Evolutionary conservation across 495 filamentous ascomycete species (phyloP).

Genomic region (Annulohypoxylon bovei): DNA sequence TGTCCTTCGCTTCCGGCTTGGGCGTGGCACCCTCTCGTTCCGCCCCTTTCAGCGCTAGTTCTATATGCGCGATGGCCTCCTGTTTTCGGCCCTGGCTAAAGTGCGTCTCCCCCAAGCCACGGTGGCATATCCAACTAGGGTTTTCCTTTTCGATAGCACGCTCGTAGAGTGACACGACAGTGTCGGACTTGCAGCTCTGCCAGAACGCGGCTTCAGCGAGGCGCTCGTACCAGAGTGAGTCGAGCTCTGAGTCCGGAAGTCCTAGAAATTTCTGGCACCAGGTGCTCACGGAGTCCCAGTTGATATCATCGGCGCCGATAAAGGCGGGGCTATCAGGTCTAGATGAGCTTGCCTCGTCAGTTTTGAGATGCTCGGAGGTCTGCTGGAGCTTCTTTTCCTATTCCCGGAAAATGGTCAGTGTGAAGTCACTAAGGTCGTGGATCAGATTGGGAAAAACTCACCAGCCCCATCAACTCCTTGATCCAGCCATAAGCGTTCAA

Average conservation of each 20-base stretch:
- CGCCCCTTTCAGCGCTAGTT: neutral
- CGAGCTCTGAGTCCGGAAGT: neutral
- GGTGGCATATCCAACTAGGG: neutral
- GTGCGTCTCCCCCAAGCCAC: neutral
- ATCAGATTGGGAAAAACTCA: neutral
- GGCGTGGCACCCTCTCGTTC: neutral
- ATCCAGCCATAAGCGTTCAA: neutral
- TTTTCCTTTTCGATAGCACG: conserved; percentile 4
- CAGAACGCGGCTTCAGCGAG: neutral
- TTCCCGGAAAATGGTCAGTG: neutral
- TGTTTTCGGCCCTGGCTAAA: neutral
- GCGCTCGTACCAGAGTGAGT: conserved; percentile 7
- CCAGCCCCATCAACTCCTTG: neutral
- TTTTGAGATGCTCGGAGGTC: neutral
- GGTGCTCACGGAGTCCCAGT: neutral
- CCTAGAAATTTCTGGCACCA: conserved; percentile 3
- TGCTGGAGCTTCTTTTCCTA: neutral
- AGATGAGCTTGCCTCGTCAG: neutral
- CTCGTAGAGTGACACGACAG: neutral
- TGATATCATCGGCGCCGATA: neutral
- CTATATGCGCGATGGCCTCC: neutral
- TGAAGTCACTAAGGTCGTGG: neutral
- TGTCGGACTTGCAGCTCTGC: neutral
- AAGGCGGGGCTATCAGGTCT: neutral
- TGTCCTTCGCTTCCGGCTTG: conserved; percentile 5